These are phyloP conservation scores for Salvia splendens DNA, from an alignment of 257 asterid genomes.

Conservation along the genomic window DNA sequence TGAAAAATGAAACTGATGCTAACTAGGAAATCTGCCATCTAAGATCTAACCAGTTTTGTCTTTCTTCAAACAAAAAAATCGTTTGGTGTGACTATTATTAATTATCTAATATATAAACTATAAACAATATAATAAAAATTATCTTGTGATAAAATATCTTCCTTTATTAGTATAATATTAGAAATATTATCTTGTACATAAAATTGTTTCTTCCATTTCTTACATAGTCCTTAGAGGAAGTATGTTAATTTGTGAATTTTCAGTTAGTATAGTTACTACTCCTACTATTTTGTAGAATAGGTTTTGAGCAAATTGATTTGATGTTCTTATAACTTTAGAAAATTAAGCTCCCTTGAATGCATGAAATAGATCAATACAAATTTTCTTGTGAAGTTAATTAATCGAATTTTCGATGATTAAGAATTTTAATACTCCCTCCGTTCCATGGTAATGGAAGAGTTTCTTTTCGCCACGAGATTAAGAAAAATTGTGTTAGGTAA, in stretches of 20 bases:
- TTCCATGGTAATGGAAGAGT: too few relatives aligned
- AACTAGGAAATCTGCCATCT: slow-evolving; percentile 34
- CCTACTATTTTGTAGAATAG: neutral
- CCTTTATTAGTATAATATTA: neutral
- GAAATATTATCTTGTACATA: neutral
- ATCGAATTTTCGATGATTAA: too few relatives aligned
- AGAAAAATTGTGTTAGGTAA: too few relatives aligned
- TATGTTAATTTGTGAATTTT: neutral
- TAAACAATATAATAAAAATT: too few relatives aligned
- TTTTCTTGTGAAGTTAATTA: too few relatives aligned
- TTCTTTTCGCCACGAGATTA: too few relatives aligned
- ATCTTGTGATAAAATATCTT: too few relatives aligned
- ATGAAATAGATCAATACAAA: too few relatives aligned
- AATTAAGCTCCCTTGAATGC: neutral
- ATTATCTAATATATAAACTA: too few relatives aligned
- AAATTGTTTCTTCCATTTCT: neutral
- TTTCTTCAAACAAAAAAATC: slow-evolving; percentile 30
- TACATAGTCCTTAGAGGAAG: neutral
- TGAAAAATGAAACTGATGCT: slow-evolving; percentile 36
- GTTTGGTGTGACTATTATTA: too few relatives aligned
- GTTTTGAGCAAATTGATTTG: neutral
- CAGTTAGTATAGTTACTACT: too few relatives aligned
- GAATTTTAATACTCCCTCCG: too few relatives aligned
- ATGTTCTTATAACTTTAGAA: neutral
- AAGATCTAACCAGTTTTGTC: slow-evolving; percentile 33